phyloP scores from a whole-genome alignment of 495 filamentous ascomycete genomes.

The Penicillium lagena region DNA sequence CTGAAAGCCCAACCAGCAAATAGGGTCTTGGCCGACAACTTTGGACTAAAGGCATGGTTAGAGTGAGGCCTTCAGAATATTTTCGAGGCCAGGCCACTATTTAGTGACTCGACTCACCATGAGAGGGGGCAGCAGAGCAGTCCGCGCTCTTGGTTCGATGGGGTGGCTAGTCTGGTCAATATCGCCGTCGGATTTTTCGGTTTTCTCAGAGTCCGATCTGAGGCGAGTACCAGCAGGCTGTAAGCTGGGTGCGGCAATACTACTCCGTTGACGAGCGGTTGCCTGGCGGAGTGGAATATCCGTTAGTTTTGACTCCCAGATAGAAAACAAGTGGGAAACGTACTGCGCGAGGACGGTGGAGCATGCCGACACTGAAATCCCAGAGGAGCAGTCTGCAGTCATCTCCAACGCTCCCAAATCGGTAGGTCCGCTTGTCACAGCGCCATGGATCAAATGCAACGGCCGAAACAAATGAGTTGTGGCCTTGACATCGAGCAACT shows the following conservation, averaged over 20 bases:
- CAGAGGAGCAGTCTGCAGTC: constrained; percentile 85
- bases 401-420: constrained; percentile 93
- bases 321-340: constrained; percentile 12
- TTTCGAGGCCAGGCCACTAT: too few species aligned
- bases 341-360: constrained; percentile 81
- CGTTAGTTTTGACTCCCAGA: constrained; percentile 3
- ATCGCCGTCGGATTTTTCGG: constrained; percentile 40
- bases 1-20: constrained; percentile 85
- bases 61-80: not conserved
- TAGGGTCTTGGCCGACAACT: constrained; percentile 74
- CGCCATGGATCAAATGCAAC: constrained; percentile 95
- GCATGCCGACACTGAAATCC: constrained; percentile 97
- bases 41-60: constrained; percentile 55
- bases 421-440: constrained; percentile 89
- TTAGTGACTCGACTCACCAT: constrained; percentile 50
- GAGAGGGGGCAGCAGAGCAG: constrained; percentile 87
- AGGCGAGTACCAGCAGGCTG: constrained; percentile 54
- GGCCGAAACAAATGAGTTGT: constrained; percentile 90
- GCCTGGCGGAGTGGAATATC: constrained; percentile 41
- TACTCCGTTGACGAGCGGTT: constrained; percentile 30
- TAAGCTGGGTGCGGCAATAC: constrained; percentile 38
- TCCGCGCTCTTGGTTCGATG: constrained; percentile 72
- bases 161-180: constrained; percentile 58
- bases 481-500: constrained; percentile 86
- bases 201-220: constrained; percentile 62